Evolutionary conservation across 805 yeast species (phyloP).

Genomic region (Barnettozyma vustinii): DNA sequence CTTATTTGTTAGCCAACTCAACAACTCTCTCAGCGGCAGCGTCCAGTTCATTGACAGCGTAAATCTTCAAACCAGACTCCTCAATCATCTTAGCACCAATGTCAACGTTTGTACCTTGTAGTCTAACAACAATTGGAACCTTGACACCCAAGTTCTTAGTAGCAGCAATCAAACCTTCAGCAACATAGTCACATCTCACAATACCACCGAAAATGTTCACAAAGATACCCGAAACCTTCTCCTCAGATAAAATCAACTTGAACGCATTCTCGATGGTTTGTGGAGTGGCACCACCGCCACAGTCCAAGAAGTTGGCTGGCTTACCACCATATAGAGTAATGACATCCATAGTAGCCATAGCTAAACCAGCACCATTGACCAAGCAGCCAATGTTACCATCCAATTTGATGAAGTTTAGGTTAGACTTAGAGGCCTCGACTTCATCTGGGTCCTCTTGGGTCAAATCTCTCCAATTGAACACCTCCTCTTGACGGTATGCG

Average conservation of each 20-base stretch:
- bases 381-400: constrained; percentile 98
- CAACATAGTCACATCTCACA: constrained; percentile 98
- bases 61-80: constrained; percentile 89
- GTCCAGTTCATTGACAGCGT: constrained; percentile 87
- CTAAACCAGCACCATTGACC: constrained; percentile 99
- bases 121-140: constrained; percentile 95
- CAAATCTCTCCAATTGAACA: constrained; percentile 93
- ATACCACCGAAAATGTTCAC: constrained; percentile 99
- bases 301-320: constrained; percentile 98
- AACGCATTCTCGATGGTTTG: constrained; percentile 96
- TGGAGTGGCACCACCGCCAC: constrained; percentile 99
- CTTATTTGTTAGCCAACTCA: constrained; percentile 43
- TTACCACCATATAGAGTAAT: constrained; percentile 96
- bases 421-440: constrained; percentile 83
- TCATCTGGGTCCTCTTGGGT: constrained; percentile 98
- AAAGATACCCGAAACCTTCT: constrained; percentile 87
- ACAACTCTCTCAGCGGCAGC: constrained; percentile 96
- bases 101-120: constrained; percentile 95
- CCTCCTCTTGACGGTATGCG: constrained; percentile 87
- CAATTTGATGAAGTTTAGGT: constrained; percentile 93
- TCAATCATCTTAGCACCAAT: constrained; percentile 82
- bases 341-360: constrained; percentile 99
- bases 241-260: constrained; percentile 84
- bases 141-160: constrained; percentile 85
- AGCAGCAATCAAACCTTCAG: constrained; percentile 94